These are phyloP conservation scores for Umbelopsis vinacea DNA, from an alignment of 192 early-diverging fungal genomes.

Conservation along the genomic window DNA sequence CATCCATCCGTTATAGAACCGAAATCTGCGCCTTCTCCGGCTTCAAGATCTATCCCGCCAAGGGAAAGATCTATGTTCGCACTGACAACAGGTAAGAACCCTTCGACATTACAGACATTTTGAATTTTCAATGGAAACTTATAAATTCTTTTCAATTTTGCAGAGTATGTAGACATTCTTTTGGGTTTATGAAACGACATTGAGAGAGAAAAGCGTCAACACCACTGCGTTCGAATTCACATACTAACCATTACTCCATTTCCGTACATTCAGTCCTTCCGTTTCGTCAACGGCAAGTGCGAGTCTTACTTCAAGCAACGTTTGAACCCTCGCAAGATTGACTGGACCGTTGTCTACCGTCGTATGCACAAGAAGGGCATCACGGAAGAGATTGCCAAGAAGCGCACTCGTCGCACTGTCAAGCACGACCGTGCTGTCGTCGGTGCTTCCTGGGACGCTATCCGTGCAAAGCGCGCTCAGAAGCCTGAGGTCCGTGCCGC, in stretches of 20 bases:
- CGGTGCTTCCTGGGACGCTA: conserved; percentile 93
- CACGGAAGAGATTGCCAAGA: conserved; percentile 95
- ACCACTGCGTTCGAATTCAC: neutral
- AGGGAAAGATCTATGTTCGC: conserved; percentile 93
- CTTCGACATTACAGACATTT: neutral
- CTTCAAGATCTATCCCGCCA: conserved; percentile 99
- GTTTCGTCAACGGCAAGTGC: conserved; percentile 96
- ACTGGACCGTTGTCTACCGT: conserved; percentile 97
- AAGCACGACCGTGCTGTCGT: conserved; percentile 97
- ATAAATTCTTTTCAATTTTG: conserved; percentile 22
- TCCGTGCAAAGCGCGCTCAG: conserved; percentile 96
- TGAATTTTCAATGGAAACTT: neutral
- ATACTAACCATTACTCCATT: neutral
- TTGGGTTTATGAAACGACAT: too few species aligned
- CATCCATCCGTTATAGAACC: conserved; percentile 55
- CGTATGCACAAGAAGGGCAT: conserved; percentile 99
- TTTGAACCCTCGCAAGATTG: conserved; percentile 97
- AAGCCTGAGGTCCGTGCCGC: conserved; percentile 95
- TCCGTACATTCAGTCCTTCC: conserved; percentile 81
- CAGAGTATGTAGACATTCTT: conserved; percentile 32
- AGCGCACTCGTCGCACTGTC: conserved; percentile 91
- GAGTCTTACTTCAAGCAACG: conserved; percentile 97
- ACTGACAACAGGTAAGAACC: conserved; percentile 73
- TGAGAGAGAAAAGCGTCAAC: neutral
- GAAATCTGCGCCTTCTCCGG: conserved; percentile 97